Conservation (phyloP, 2,329 filamentous ascomycete species). For the Fusarium sp. region DNA sequence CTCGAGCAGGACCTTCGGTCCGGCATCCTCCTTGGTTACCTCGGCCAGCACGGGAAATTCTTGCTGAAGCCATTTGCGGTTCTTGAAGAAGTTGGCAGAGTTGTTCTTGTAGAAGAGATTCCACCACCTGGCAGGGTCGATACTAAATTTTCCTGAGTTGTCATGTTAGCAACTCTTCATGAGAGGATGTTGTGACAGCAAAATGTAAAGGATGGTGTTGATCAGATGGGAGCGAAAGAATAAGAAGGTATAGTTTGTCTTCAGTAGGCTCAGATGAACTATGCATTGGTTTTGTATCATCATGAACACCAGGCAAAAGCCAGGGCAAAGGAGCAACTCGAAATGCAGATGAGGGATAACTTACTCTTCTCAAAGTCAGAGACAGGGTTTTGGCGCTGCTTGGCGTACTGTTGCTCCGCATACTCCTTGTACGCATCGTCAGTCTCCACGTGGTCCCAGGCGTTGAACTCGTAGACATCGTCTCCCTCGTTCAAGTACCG, state of each 20-base stretch:
- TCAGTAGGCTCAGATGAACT: conserved; percentile 77
- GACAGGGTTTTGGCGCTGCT: conserved; percentile 87
- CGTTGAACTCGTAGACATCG: conserved; percentile 96
- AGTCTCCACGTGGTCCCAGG: conserved; percentile 97
- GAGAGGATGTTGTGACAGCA: conserved; percentile 25
- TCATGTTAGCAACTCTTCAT: conserved; percentile 52
- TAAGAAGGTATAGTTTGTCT: conserved; percentile 67
- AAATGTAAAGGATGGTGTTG: conserved; percentile 25
- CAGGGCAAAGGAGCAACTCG: background rate
- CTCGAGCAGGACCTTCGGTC: conserved; percentile 80
- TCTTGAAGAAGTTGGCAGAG: conserved; percentile 97
- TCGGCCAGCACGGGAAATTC: conserved; percentile 91
- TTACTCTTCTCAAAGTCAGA: conserved; percentile 91
- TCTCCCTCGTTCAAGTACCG: conserved; percentile 85
- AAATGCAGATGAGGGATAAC: conserved; percentile 42
- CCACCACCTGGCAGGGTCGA: conserved; percentile 95
- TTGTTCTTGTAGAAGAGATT: conserved; percentile 99
- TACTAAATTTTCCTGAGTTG: conserved; percentile 80
- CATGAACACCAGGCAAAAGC: conserved; percentile 53
- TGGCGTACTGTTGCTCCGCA: conserved; percentile 83
- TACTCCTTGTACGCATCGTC: conserved; percentile 90
- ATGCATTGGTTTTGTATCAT: conserved; percentile 72
- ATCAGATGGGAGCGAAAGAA: conserved; percentile 83
- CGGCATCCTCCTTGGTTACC: conserved; percentile 76
- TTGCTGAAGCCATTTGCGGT: conserved; percentile 95